A percentile compares a stretch with the other conserved stretches of the same genome.
Conservation (phyloP, 1,284 basidiomycete genomes). For the Pseudozyma flocculosa region DNA sequence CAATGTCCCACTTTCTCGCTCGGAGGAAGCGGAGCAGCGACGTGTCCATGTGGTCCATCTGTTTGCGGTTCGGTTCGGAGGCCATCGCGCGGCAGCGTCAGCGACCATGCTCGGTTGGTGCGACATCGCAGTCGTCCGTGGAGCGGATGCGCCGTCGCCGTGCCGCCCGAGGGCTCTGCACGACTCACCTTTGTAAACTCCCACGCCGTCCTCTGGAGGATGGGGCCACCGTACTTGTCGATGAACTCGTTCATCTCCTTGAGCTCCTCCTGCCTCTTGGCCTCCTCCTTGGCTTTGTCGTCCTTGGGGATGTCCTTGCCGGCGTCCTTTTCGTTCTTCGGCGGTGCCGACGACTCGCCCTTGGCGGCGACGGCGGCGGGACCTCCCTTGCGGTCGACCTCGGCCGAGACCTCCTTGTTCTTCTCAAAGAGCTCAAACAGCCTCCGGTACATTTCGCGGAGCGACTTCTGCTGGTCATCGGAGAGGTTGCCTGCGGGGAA, state of each 20-base stretch:
- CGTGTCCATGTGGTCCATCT: constrained; percentile 55
- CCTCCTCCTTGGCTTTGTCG: constrained; percentile 55
- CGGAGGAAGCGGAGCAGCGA: constrained; percentile 57
- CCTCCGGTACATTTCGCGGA: constrained; percentile 46
- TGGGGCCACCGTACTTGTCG: constrained; percentile 54
- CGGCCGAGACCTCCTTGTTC: constrained; percentile 50
- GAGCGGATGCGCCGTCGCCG: too few relatives aligned
- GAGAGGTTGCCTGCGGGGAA: constrained; percentile 44
- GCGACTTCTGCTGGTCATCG: constrained; percentile 38
- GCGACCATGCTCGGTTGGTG: too few relatives aligned
- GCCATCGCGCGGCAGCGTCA: too few relatives aligned
- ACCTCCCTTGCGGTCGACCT: constrained; percentile 42
- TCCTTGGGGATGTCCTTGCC: constrained; percentile 52
- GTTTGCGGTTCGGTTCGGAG: constrained; percentile 6
- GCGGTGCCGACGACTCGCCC: constrained; percentile 10
- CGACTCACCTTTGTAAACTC: constrained; percentile 36
- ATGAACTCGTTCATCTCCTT: constrained; percentile 51
- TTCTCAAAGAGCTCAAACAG: constrained; percentile 49
- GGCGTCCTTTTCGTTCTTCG: constrained; percentile 33
- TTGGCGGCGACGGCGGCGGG: constrained; percentile 15
- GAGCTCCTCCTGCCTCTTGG: constrained; percentile 47
- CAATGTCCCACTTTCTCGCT: constrained; percentile 57
- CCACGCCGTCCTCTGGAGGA: constrained; percentile 46
- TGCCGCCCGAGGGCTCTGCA: too few relatives aligned
- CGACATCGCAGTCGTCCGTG: too few relatives aligned